A percentile compares a stretch with the other conserved stretches of the same genome.
Evolutionary conservation across 2,329 filamentous ascomycete species (phyloP).

Genomic region (Thelonectria discophora): DNA sequence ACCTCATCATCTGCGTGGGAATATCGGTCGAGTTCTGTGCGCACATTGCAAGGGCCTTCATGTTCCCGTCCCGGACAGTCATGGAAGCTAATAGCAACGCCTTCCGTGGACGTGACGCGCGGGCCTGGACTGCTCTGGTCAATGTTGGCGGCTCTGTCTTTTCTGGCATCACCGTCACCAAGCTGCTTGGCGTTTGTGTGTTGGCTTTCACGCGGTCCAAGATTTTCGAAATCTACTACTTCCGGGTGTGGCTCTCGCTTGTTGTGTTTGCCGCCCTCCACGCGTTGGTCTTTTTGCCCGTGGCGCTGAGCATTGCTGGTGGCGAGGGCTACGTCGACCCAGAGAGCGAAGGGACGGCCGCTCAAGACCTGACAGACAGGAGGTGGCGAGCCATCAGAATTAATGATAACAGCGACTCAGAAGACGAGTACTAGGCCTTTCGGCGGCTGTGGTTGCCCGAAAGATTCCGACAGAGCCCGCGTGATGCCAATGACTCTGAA

Average conservation of each 20-base stretch:
- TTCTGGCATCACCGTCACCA: conserved; percentile 95
- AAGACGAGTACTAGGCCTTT: conserved; percentile 64
- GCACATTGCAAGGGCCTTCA: conserved; percentile 94
- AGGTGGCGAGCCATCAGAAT: conserved; percentile 80
- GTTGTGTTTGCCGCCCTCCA: conserved; percentile 90
- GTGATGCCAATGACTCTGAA: not conserved
- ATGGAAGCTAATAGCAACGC: conserved; percentile 80
- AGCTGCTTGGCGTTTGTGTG: conserved; percentile 89
- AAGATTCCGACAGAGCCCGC: not conserved
- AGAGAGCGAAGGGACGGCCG: conserved; percentile 85
- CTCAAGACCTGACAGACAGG: conserved; percentile 84
- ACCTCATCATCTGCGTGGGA: conserved; percentile 95
- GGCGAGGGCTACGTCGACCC: conserved; percentile 89
- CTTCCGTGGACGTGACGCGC: conserved; percentile 82
- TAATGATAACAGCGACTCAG: conserved; percentile 79
- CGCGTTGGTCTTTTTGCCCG: conserved; percentile 89
- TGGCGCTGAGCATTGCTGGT: conserved; percentile 84
- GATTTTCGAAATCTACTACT: conserved; percentile 99
- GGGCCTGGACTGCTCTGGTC: conserved; percentile 91
- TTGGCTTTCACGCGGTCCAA: conserved; percentile 95
- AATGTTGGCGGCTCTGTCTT: conserved; percentile 96
- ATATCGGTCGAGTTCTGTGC: conserved; percentile 98
- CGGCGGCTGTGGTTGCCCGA: conserved; percentile 9
- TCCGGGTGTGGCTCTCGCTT: conserved; percentile 92
- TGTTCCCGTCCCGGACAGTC: conserved; percentile 84